Evolutionary conservation across 208 protist genomes (phyloP), one percentile per base, ranked within the genome.

Genomic region (Kentomonas sorsogonicus): DNA sequence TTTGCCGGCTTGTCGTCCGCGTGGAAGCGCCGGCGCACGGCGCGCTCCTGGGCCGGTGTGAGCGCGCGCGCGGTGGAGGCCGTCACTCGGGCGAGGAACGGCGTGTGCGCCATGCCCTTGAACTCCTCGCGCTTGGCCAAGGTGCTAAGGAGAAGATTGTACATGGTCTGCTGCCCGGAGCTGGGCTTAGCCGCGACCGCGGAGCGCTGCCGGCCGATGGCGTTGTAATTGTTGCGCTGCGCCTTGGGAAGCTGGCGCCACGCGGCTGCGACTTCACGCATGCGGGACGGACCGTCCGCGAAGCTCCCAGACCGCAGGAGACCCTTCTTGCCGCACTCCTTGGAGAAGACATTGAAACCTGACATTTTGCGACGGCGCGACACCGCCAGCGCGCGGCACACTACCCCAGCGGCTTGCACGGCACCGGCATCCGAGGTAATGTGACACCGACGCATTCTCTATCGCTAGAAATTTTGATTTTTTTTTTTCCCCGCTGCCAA

Each of bases 121-220:
- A 86, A 60, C 22, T 66, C 55, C 2, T 72, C 54, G 34, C 61
- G 44, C 16, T 41, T 22, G 23, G 74, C 62, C 15, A 91, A 56
- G 10, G 87, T 57, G 18, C 63, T 66, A 79, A 91, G 86, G 38
- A 84, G 50, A 23, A 87, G 53, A 60, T 91, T 91, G 66, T 84
- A 91, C 33, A 57, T 72, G 45, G 71, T 86, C 51, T 83, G 66
- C 27, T 69, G 55, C 52, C 81, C n/a, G n/a, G n/a, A n/a, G n/a
- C n/a, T n/a, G n/a, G n/a, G n/a, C n/a, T n/a, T n/a, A n/a, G n/a
- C n/a, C n/a, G n/a, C n/a, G n/a, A n/a, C n/a, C n/a, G n/a, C n/a
- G n/a, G n/a, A n/a, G n/a, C n/a, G n/a, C n/a, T n/a, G n/a, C n/a
- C n/a, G n/a, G n/a, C n/a, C n/a, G n/a, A n/a, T n/a, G n/a, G n/a